Percentiles rank a stretch among this genome's conserved stretches.
phyloP scores from a whole-genome alignment of 1,139 yeast genomes.

The Lodderomyces theae region DNA sequence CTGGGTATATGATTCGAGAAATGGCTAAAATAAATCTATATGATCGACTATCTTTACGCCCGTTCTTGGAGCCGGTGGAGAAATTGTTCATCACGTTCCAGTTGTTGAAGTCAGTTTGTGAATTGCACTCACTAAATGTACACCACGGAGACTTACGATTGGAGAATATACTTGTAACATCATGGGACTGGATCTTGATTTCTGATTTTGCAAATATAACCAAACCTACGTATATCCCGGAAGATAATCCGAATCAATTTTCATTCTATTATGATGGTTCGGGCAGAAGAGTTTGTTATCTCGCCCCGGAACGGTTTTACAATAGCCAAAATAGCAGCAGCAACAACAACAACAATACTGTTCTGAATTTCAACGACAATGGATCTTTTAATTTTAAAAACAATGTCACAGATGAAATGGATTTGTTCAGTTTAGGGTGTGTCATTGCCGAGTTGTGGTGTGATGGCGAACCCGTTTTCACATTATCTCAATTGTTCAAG shows the following conservation, averaged over 20 bases:
- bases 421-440: slow-evolving; percentile 87
- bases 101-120: slow-evolving; percentile 56
- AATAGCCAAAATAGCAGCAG: slow-evolving; percentile 22
- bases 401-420: slow-evolving; percentile 67
- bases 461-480: slow-evolving; percentile 85
- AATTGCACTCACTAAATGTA: slow-evolving; percentile 59
- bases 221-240: slow-evolving; percentile 86
- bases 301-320: slow-evolving; percentile 91
- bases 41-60: slow-evolving; percentile 83
- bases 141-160: slow-evolving; percentile 90
- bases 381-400: slow-evolving; percentile 26
- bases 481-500: slow-evolving; percentile 81
- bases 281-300: slow-evolving; percentile 78
- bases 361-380: slow-evolving; percentile 25
- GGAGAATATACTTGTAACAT: slow-evolving; percentile 82
- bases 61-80: slow-evolving; percentile 79
- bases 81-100: slow-evolving; percentile 85
- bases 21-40: slow-evolving; percentile 73
- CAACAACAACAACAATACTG: slow-evolving; percentile 16
- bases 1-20: slow-evolving; percentile 86
- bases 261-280: slow-evolving; percentile 91
- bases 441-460: slow-evolving; percentile 84
- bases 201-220: slow-evolving; percentile 75
- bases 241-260: slow-evolving; percentile 92
- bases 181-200: slow-evolving; percentile 84